Conservation (phyloP, 139 green algal species). For the Raphidocelis subcapitata region DNA sequence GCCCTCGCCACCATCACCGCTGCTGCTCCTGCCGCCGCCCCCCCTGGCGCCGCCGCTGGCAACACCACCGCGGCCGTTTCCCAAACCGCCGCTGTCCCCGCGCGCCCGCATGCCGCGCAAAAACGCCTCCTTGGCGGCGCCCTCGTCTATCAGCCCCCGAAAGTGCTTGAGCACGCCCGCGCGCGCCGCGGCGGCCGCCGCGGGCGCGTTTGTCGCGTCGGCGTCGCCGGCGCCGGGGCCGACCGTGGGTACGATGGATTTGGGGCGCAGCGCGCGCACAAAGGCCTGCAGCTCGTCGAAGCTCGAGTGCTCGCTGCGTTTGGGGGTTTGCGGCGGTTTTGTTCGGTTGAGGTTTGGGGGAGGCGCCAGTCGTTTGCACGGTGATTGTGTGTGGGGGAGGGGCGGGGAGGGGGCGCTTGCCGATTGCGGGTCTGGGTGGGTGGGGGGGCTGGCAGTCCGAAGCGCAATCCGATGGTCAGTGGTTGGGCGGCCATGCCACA, state of each 20-base stretch:
- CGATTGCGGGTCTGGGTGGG: no score
- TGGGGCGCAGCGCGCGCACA: slow-evolving; percentile 56
- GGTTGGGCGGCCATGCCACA: no score
- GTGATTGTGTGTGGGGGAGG: no score
- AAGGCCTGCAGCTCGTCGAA: slow-evolving; percentile 81
- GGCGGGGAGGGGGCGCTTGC: no score
- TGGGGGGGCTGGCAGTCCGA: no score
- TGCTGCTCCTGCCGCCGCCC: slow-evolving; percentile 11
- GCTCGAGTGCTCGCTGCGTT: slow-evolving; percentile 87
- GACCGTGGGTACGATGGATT: background rate
- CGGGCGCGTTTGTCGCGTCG: no score
- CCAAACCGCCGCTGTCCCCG: background rate
- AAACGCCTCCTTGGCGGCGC: slow-evolving; percentile 64
- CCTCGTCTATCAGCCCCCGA: slow-evolving; percentile 62
- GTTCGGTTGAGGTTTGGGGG: no score
- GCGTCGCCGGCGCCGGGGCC: no score
- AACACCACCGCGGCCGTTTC: background rate
- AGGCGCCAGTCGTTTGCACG: no score
- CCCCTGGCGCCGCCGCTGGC: background rate
- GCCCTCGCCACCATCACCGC: background rate
- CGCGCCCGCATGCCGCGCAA: slow-evolving; percentile 12
- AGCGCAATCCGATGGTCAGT: no score
- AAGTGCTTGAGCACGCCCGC: slow-evolving; percentile 66
- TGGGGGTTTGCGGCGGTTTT: slow-evolving; percentile 64
- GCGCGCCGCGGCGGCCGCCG: slow-evolving; percentile 1